Conservation (phyloP, 805 yeast species). For the Saccharomycopsis sp. region DNA sequence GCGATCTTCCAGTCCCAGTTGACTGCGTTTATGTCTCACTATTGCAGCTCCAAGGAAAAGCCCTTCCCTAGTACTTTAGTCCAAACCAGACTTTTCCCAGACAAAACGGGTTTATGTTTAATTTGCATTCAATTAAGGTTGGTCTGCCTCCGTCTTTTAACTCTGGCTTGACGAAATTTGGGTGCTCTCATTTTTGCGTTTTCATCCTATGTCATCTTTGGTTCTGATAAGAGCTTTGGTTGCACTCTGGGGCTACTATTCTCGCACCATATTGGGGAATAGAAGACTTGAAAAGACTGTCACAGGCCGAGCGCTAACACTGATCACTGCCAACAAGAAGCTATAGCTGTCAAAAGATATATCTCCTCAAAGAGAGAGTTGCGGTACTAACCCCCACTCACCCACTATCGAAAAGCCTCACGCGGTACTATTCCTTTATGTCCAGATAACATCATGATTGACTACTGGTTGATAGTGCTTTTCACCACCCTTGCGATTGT, state of each 20-base stretch:
- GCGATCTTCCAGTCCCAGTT: neutral
- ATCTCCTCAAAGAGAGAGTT: no score
- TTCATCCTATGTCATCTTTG: neutral
- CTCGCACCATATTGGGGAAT: no score
- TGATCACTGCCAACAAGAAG: no score
- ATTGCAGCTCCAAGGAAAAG: neutral
- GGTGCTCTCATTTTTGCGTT: neutral
- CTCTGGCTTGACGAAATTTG: neutral
- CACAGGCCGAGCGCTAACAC: no score
- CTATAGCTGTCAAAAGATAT: no score
- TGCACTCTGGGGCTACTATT: no score
- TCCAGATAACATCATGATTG: slow-evolving; percentile 2
- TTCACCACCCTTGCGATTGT: neutral
- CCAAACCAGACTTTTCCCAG: neutral
- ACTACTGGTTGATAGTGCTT: slow-evolving; percentile 7
- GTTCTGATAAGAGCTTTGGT: neutral
- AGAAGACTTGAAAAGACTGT: no score
- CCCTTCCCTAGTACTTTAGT: no score
- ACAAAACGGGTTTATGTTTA: neutral
- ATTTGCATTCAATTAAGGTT: neutral
- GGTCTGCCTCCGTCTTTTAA: neutral
- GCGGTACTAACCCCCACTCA: neutral
- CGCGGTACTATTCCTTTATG: no score
- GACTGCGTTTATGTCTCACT: neutral
- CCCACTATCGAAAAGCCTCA: no score